Percentiles rank a stretch among this genome's conserved stretches.
Conservation (phyloP, 2,329 filamentous ascomycete genomes). For the Cercospora beticola region DNA sequence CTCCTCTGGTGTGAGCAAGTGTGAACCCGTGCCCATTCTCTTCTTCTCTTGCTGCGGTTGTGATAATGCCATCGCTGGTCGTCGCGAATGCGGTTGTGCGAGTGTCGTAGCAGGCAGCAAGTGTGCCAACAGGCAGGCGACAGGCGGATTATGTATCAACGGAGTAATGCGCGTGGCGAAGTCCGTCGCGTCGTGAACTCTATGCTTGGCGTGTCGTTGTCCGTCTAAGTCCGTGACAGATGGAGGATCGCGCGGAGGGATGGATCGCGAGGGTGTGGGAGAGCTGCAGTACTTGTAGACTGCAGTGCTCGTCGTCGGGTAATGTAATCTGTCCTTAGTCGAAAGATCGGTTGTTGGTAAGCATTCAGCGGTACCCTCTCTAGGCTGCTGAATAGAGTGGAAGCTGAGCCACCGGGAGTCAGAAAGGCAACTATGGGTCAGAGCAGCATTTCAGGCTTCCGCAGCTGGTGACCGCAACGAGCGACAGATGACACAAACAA, state of each 20-base stretch:
- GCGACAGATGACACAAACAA: conserved; percentile 20
- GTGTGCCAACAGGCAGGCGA: conserved; percentile 12
- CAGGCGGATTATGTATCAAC: conserved; percentile 17
- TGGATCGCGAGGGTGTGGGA: not conserved
- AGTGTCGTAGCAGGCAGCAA: conserved; percentile 1
- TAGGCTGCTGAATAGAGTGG: conserved; percentile 19
- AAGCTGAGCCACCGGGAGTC: conserved; percentile 17
- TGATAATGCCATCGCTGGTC: conserved; percentile 21
- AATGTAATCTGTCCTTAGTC: conserved; percentile 1
- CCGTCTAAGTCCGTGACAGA: conserved; percentile 23
- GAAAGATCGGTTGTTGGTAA: not conserved
- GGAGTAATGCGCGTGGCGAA: conserved; percentile 22
- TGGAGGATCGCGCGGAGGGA: conserved; percentile 5
- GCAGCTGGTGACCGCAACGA: conserved; percentile 22
- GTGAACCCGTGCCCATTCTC: conserved; percentile 15
- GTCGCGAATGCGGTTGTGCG: conserved; percentile 2
- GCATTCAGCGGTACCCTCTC: not conserved
- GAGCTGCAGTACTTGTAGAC: conserved; percentile 7
- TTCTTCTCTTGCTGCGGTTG: conserved; percentile 20
- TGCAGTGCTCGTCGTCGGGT: not conserved
- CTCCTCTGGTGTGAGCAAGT: conserved; percentile 28
- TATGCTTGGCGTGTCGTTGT: conserved; percentile 20
- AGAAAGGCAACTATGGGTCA: conserved; percentile 4
- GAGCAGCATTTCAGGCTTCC: conserved; percentile 16
- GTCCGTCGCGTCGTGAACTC: conserved; percentile 19